Percentiles rank a stretch among this genome's conserved stretches.
These are phyloP conservation scores for Botrytis fabae DNA, from an alignment of 2,329 filamentous ascomycete genomes.

Conservation along the genomic window DNA sequence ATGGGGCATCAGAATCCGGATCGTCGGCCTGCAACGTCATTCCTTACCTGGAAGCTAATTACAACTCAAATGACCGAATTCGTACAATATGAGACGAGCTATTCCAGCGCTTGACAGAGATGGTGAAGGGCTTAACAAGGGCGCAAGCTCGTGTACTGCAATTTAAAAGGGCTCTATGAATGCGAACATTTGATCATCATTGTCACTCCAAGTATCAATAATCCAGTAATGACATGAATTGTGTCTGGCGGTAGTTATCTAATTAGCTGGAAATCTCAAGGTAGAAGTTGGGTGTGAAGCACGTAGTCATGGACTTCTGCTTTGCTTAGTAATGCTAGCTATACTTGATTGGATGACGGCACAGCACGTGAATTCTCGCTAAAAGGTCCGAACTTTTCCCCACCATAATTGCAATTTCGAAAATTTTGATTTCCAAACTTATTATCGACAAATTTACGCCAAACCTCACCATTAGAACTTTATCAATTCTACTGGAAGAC, in stretches of 20 bases:
- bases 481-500: constrained; percentile 77
- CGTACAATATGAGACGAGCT: neutral
- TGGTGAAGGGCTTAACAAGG: neutral
- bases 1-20: neutral
- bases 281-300: neutral
- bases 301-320: neutral
- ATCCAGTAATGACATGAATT: neutral
- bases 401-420: constrained; percentile 19
- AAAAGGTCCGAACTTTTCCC: constrained; percentile 10
- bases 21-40: too few species aligned
- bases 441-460: constrained; percentile 36
- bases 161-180: neutral
- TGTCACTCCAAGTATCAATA: neutral
- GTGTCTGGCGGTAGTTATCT: neutral
- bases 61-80: neutral
- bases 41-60: neutral
- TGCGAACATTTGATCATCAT: neutral
- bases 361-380: constrained; percentile 10
- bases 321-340: neutral
- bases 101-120: neutral
- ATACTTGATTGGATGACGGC: neutral
- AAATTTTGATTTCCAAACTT: constrained; percentile 6
- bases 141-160: neutral
- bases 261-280: neutral
- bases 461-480: constrained; percentile 73